phyloP scores from a whole-genome alignment of 768 basidiomycete genomes.

The Tylopilus plumbeoviolaceoides region DNA sequence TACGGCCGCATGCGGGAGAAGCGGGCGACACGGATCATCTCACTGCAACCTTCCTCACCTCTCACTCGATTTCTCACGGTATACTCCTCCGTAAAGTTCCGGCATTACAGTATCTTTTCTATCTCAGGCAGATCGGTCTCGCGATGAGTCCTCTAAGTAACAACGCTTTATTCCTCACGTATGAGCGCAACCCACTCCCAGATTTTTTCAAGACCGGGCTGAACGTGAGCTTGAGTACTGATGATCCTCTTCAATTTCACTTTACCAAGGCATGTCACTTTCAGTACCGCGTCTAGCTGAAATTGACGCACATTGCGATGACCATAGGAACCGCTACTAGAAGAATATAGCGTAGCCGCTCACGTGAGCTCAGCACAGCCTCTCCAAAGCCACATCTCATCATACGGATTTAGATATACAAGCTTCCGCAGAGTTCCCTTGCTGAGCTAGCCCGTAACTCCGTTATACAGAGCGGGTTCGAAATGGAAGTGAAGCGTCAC shows the following conservation, averaged over 20 bases:
- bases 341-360: slow-evolving; percentile 97
- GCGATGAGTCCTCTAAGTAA: slow-evolving; percentile 99
- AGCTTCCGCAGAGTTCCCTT: slow-evolving; percentile 88
- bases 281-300: background rate
- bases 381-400: background rate
- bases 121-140: slow-evolving; percentile 95
- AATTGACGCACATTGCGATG: background rate
- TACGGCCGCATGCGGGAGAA: slow-evolving; percentile 96
- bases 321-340: slow-evolving; percentile 81
- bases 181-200: slow-evolving; percentile 94
- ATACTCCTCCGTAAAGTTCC: slow-evolving; percentile 97
- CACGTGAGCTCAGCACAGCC: slow-evolving; percentile 53
- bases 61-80: slow-evolving; percentile 99
- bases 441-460: slow-evolving; percentile 99
- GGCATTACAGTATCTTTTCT: slow-evolving; percentile 94
- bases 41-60: slow-evolving; percentile 91
- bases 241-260: slow-evolving; percentile 95
- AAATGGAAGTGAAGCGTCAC: slow-evolving; percentile 96
- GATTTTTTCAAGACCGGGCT: slow-evolving; percentile 96
- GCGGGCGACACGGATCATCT: slow-evolving; percentile 98
- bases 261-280: slow-evolving; percentile 81
- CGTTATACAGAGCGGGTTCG: slow-evolving; percentile 94
- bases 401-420: slow-evolving; percentile 70
- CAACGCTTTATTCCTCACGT: slow-evolving; percentile 94
- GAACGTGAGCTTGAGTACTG: slow-evolving; percentile 94